Evolutionary conservation across 805 yeast genomes (phyloP), one percentile per base, ranked within the genome.

Genomic region (Metschnikowia arizonensis): DNA sequence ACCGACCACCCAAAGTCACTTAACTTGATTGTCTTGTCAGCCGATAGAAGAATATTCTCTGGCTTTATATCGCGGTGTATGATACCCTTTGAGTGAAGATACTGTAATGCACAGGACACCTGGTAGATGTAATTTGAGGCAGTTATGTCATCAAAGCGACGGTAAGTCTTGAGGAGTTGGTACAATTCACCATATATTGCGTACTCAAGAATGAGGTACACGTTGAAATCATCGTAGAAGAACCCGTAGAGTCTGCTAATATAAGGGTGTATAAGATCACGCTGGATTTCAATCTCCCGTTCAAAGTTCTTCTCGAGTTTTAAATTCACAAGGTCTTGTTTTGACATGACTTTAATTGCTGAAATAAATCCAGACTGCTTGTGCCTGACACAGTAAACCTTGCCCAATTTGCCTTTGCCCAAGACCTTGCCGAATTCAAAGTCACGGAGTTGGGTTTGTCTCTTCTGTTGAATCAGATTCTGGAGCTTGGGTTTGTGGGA

Each of bases 1-100:
- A 90, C 91, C 45, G 95, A 85, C 97, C 97, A 91, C 11, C 99
- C 99, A 62, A 93, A 91, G 65, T 91, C 99, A 15, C 96, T 84
- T 31, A 91, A 74, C 61, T 90, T 91, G 44, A 91, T 74, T 19
- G 77, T 78, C 51, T 89, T 86, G 58, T 87, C 80, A 49, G 82
- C 76, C 5, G 88, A 88, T 9, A 91, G 68, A 34, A 91, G 66
- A 40, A 91, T 85, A 57, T 91, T 91, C 61, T 93, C 98, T 0
- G 98, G 98, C 63, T 91, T 91, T 52, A 91, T 79, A 60, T 91
- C 99, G 49, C 98, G 75, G 60, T 91, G 99, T 23, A 91, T 85
- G 35, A 93, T 81, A 52, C 83, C 80, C 56, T 83, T 86, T 29
- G 76, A 68, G 63, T 91, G 98, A 52, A 93, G 69, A 58, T 89